Evolutionary conservation across 2,329 filamentous ascomycete genomes (phyloP), one percentile per base, ranked within the genome.

Genomic region (Aspergillus ochraceoroseus): DNA sequence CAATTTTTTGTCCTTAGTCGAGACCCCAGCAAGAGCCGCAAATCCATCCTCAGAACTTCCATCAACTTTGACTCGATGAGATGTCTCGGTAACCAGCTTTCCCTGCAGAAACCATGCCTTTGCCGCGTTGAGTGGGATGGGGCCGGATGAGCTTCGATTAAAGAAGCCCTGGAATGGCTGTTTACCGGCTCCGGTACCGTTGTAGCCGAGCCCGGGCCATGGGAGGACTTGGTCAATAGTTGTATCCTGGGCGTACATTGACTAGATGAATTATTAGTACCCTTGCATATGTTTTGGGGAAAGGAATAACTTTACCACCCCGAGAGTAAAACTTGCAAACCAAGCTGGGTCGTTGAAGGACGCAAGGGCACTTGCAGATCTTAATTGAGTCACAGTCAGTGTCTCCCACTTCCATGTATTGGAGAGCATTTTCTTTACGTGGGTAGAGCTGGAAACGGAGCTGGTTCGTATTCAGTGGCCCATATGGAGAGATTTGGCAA

Each of bases 291-390:
- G 13, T 11, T 11, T 27, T n/a, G 25, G 13, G 9, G 4, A 4
- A 11, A 27, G 30, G 9, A 5, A 19, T 3, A 3, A n/a, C 14
- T 12, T 18, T 32, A 32, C 30, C 9, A 19, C 15, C 2, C 30
- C 30, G 5, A 32, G 9, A 7, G 30, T 32, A n/a, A 32, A 32
- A n/a, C 30, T 32, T 2, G 30, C 30, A n/a, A 19, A 19, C 11
- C 18, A 32, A 5, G 30, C 30, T 7, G 30, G 30, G 15, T 32
- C 30, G 15, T 32, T 32, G 30, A 19, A 32, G 14, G 30, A 18
- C 3, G 7, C 6, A 12, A 32, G 30, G 5, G 30, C 30, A 32
- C 15, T 19, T 19, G 3, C 8, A 4, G 30, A 19, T n/a, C 30
- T 32, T n/a, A 7, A 19, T 17, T 32, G 9, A n/a, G 14, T 32